Evolutionary conservation across 352 stramenopile species (phyloP), one percentile per base, ranked within the genome.

Genomic region (Pythium dissimile): DNA sequence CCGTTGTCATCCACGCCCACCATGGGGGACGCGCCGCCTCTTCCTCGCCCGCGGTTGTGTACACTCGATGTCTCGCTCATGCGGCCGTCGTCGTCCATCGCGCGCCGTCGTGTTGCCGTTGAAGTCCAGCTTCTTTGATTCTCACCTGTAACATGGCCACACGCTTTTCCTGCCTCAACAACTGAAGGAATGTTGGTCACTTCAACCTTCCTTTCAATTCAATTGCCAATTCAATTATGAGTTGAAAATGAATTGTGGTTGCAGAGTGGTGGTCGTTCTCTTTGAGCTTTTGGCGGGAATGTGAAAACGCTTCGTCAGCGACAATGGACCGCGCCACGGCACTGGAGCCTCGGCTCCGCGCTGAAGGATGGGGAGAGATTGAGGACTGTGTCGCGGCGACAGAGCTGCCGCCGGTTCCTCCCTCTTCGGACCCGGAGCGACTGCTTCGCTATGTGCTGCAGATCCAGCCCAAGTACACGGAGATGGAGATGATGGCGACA

Each of bases 401-500:
- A 32, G 79, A 85, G 41, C 67, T 94, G 2, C 73, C 76, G 11
- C 67, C 78, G 1, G 59, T 92, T n/a, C 81, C 84, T 0, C 81
- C 84, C 16, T 87, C 81, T 11, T 87, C 72, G 1, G 84, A 94
- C 26, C 81, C 81, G 2, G 78, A 92, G 68, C 70, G 84, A 4
- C 57, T 94, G 18, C 63, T 94, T 26, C 72, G 73, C 24, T 94
- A 89, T 55, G 84, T 90, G 47, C 69, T 94, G 28, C 64, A 73
- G 27, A 86, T 94, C 42, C 48, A 89, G 37, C 84, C 84, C 8
- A 75, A 75, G n/a, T 94, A 87, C 58, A 81, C 71, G 0, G 80
- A 91, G 62, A 92, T 94, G 80, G 84, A 94, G 73, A 86, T 92
- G 73, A 64, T 86, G 46, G 47, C 71, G 49, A 92, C 80, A 2